These are phyloP conservation scores for Sugiyamaella boreocaroliniensis DNA, from an alignment of 805 yeast genomes.

Conservation along the genomic window DNA sequence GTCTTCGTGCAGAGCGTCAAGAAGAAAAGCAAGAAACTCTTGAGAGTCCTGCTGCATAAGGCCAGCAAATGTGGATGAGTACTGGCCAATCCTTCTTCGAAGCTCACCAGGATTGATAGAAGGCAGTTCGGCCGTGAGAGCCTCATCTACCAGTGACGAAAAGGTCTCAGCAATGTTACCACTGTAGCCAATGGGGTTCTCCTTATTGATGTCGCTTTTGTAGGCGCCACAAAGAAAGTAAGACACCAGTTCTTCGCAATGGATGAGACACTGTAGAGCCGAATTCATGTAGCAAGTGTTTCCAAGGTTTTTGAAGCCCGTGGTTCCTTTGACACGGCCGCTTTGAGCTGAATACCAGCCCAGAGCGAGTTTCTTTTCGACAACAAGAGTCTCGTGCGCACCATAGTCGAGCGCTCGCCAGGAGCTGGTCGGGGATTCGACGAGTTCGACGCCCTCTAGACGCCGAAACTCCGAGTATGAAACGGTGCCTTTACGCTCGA, in stretches of 20 bases:
- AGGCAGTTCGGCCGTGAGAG: constrained; percentile 37
- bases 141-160: constrained; percentile 55
- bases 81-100: constrained; percentile 70
- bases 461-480: constrained; percentile 1
- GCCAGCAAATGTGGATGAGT: constrained; percentile 70
- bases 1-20: constrained; percentile 91
- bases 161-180: constrained; percentile 79
- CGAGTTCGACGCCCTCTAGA: neutral
- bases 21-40: constrained; percentile 78
- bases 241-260: constrained; percentile 72
- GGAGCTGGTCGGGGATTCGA: neutral
- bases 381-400: constrained; percentile 2
- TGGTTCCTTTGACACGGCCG: constrained; percentile 37
- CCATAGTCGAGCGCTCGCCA: neutral
- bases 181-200: constrained; percentile 78
- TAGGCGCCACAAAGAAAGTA: constrained; percentile 57
- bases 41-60: constrained; percentile 90
- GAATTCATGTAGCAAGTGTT: constrained; percentile 94
- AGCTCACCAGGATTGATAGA: constrained; percentile 64
- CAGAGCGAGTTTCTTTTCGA: constrained; percentile 12
- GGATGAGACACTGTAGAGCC: constrained; percentile 80
- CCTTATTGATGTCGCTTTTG: constrained; percentile 58
- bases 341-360: constrained; percentile 14
- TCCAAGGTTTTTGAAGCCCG: constrained; percentile 69
- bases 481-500: neutral